A percentile compares a stretch with the other conserved stretches of the same genome.
Conservation (phyloP, 306 rosid species). For the Inga oerstediana region DNA sequence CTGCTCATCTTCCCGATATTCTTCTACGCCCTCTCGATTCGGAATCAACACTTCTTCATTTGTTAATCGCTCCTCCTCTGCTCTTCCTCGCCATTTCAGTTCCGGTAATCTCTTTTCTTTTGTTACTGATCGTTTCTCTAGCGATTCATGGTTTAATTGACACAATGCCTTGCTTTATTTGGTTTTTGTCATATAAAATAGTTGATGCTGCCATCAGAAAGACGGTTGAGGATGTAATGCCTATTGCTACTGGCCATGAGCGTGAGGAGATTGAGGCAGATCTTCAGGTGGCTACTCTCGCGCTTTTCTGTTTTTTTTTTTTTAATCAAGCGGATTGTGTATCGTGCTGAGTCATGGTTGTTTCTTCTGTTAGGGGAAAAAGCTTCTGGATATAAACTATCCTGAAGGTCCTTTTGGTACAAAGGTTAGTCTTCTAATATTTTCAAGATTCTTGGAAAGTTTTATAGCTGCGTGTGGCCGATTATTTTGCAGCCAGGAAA, state of each 20-base stretch:
- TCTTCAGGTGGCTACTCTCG: constrained; percentile 49
- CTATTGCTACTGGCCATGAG: constrained; percentile 96
- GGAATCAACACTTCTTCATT: constrained; percentile 21
- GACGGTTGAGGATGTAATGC: constrained; percentile 83
- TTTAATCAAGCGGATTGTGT: not conserved
- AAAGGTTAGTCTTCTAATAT: constrained; percentile 61
- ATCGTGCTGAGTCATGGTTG: not conserved
- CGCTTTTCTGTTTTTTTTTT: not conserved
- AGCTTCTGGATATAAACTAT: constrained; percentile 60
- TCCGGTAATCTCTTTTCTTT: constrained; percentile 46
- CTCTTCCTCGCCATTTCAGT: constrained; percentile 41
- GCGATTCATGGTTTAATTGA: not conserved
- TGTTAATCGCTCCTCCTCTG: constrained; percentile 26
- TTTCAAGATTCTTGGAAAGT: not conserved
- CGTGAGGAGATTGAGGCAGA: constrained; percentile 91
- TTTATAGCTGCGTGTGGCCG: not conserved
- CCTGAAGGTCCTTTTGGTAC: constrained; percentile 89
- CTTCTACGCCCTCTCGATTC: constrained; percentile 50
- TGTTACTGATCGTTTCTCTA: not conserved
- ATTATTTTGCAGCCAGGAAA: not conserved
- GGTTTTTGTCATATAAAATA: not conserved
- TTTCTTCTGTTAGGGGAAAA: constrained; percentile 55
- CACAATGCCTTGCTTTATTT: not conserved
- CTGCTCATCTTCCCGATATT: constrained; percentile 39
- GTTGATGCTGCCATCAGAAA: constrained; percentile 50